phyloP scores from a whole-genome alignment of 306 rosid species.

The Quercus alba region DNA sequence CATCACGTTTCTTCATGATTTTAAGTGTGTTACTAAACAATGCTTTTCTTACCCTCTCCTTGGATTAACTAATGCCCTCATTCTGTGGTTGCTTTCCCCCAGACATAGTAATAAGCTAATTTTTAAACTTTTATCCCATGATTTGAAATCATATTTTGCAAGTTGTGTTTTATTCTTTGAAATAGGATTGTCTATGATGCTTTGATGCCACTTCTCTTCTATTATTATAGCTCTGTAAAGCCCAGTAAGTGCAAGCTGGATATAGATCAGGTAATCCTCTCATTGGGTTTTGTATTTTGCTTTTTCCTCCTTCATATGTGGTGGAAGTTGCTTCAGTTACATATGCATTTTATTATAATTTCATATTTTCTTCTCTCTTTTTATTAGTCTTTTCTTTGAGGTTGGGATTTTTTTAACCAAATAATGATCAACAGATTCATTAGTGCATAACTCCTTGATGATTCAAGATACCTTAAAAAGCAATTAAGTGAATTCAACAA shows the following conservation, averaged over 20 bases:
- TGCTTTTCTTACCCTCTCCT: neutral
- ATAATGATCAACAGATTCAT: neutral
- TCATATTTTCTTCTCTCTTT: neutral
- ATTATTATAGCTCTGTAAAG: constrained; percentile 4
- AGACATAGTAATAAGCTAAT: neutral
- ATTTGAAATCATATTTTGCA: constrained; percentile 4
- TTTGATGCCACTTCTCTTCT: constrained; percentile 19
- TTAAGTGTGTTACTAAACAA: constrained; percentile 30
- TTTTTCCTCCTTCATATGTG: neutral
- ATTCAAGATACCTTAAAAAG: neutral
- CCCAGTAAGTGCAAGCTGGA: constrained; percentile 11
- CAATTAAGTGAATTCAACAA: neutral
- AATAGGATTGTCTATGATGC: neutral
- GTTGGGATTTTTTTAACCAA: neutral
- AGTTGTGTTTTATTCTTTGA: neutral
- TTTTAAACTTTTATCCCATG: neutral
- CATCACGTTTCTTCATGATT: constrained; percentile 32
- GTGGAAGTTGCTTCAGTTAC: neutral
- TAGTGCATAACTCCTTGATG: neutral
- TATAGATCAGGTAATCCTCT: neutral
- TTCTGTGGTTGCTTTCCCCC: neutral
- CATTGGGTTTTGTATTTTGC: neutral
- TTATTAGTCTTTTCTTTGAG: neutral
- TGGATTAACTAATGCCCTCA: neutral
- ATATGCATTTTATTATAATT: neutral